Evolutionary conservation across 192 early-diverging fungal species (phyloP).

Genomic region (Gonapodya prolifera): DNA sequence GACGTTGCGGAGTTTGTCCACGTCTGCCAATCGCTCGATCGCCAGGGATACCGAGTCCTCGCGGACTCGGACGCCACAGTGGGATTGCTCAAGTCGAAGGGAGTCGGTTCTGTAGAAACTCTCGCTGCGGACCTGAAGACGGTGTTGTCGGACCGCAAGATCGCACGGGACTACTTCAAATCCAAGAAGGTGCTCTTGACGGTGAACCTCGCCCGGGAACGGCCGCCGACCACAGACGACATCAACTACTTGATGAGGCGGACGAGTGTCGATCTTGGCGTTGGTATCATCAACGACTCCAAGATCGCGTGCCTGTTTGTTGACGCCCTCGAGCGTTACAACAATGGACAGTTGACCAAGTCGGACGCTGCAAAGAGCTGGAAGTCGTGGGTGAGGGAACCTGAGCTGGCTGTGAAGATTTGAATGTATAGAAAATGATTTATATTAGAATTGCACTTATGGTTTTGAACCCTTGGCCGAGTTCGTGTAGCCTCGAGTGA

Average conservation of each 20-base stretch:
- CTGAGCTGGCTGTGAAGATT: no score
- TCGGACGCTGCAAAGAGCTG: slow-evolving; percentile 2
- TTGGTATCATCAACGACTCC: slow-evolving; percentile 39
- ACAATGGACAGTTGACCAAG: slow-evolving; percentile 1
- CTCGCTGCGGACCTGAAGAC: no score
- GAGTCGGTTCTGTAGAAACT: no score
- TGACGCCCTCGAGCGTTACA: slow-evolving; percentile 33
- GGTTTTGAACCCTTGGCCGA: no score
- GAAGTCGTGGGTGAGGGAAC: slow-evolving; percentile 7
- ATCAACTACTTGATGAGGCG: slow-evolving; percentile 27
- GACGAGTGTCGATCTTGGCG: slow-evolving; percentile 32
- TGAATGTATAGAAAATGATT: no score
- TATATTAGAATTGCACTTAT: no score
- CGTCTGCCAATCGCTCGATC: slow-evolving; percentile 47
- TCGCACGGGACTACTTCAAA: slow-evolving; percentile 19
- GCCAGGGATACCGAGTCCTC: slow-evolving; percentile 53
- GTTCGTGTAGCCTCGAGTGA: no score
- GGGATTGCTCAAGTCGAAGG: slow-evolving; percentile 22
- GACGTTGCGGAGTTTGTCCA: slow-evolving; percentile 53
- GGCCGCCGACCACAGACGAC: slow-evolving; percentile 19
- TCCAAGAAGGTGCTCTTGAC: slow-evolving; percentile 23
- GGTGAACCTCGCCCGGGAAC: slow-evolving; percentile 22
- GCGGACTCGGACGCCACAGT: slow-evolving; percentile 51
- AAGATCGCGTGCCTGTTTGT: slow-evolving; percentile 30
- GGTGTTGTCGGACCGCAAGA: slow-evolving; percentile 22